Evolutionary conservation across 768 basidiomycete genomes (phyloP), one percentile per base, ranked within the genome.

Genomic region (Fomitopsis pulvina): DNA sequence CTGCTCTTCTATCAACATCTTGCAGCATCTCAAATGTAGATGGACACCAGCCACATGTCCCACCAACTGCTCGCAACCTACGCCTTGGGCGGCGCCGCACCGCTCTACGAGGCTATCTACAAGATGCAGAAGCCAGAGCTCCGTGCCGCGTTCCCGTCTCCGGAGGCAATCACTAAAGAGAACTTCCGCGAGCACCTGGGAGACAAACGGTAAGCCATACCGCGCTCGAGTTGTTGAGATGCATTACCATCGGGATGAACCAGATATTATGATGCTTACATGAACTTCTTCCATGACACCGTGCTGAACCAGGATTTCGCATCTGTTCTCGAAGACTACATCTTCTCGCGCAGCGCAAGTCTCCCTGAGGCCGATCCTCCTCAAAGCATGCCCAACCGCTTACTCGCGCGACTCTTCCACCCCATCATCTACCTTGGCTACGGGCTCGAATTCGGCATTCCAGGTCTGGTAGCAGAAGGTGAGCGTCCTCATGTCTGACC

Each of bases 391-490:
- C 55, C 83, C 12, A 74, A 71, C 45, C 73, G 82, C 4, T 70
- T 81, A 48, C 37, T 81, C 21, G 69, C 70, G 1, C 80, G 80
- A 7, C 60, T 81, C 3, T 24, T 85, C 6, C 85, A 87, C 57
- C 78, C 82, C 0, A 50, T 85, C 32, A 84, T 86, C 39, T 80
- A 85, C 52, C 57, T 68, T 4, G 83, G 80, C 8, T 77, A 78
- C 60, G 83, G 81, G 3, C 61, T 73, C 5, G 85, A 85, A 58
- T 84, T 84, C 51, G 69, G 71, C 18, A 54, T 81, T 11, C 73
- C 76, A 14, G 83, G 82, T 1, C 63, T 81, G 47, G 61, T 78
- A 1, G 77, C 76, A 2, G 83, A 86, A 69, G 84, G 83, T 81
- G 45, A 1, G 52, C 12, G 0, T 12, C n/a, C 22, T 2, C 30